Evolutionary conservation across 305 asterid genomes (phyloP).

Genomic region (Fraxinus sp.): DNA sequence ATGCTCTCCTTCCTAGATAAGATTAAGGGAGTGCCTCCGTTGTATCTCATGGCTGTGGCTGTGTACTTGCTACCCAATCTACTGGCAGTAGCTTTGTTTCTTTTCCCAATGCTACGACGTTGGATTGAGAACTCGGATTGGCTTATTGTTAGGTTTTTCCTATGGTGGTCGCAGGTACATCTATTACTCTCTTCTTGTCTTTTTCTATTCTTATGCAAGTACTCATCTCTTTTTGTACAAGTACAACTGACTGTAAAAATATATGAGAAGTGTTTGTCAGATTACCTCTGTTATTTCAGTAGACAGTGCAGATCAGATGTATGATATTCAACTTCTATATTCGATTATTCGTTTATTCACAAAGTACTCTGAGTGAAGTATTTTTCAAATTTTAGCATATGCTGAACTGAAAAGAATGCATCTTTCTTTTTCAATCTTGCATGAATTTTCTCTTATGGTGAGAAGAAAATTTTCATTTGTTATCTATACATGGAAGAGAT

Average conservation of each 20-base stretch:
- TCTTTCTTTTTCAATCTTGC: conserved; percentile 5
- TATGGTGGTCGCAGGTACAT: conserved; percentile 99
- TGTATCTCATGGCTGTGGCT: conserved; percentile 77
- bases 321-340: conserved; percentile 9
- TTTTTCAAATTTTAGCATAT: not conserved
- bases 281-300: conserved; percentile 19
- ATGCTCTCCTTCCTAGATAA: conserved; percentile 63
- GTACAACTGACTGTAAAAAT: conserved; percentile 9
- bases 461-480: conserved; percentile 7
- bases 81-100: conserved; percentile 66
- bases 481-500: conserved; percentile 1
- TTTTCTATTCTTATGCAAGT: conserved; percentile 21
- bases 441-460: not conserved
- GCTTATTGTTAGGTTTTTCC: conserved; percentile 82
- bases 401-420: not conserved
- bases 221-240: conserved; percentile 12
- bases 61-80: conserved; percentile 80
- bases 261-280: not conserved
- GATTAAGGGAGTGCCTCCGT: conserved; percentile 84
- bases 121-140: conserved; percentile 98
- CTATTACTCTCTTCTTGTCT: conserved; percentile 20
- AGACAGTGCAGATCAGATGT: conserved; percentile 2
- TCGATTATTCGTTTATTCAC: not conserved
- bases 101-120: conserved; percentile 94
- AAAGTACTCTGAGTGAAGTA: not conserved